Conservation (phyloP, 768 basidiomycete genomes). For the Pleurotus cornucopiae region DNA sequence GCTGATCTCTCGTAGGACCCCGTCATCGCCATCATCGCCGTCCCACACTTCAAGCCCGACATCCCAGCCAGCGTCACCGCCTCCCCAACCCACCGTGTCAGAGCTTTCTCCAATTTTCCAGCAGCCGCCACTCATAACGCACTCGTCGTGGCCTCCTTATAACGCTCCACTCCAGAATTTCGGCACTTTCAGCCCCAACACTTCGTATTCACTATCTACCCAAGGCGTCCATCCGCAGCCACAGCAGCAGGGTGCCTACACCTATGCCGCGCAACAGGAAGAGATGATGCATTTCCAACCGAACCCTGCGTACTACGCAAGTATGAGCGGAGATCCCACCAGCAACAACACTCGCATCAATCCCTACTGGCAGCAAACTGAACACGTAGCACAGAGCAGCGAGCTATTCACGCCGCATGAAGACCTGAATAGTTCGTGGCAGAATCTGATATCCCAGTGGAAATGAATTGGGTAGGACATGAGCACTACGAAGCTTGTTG, state of each 20-base stretch:
- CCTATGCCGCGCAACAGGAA: conserved; percentile 13
- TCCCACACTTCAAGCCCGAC: conserved; percentile 38
- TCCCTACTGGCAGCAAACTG: conserved; percentile 13
- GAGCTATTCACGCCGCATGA: conserved; percentile 16
- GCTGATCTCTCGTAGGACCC: conserved; percentile 48
- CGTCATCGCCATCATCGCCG: conserved; percentile 41
- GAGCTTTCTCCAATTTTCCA: conserved; percentile 15
- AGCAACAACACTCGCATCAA: conserved; percentile 23
- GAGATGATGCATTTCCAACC: conserved; percentile 23
- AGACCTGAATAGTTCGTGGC: conserved; percentile 42
- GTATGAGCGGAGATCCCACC: conserved; percentile 16
- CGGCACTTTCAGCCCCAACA: background rate
- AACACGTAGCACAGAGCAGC: conserved; percentile 10
- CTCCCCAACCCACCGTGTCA: conserved; percentile 17
- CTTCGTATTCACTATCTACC: background rate
- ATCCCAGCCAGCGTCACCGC: conserved; percentile 45
- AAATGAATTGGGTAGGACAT: conserved; percentile 8
- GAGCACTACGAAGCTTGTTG: background rate
- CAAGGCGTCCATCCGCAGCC: conserved; percentile 6
- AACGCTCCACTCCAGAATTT: conserved; percentile 12
- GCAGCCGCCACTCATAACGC: conserved; percentile 9
- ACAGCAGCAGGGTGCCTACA: conserved; percentile 13
- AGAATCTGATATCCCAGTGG: conserved; percentile 43
- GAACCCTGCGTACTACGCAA: conserved; percentile 28
- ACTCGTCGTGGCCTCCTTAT: conserved; percentile 11